Evolutionary conservation across 805 yeast genomes (phyloP).

Genomic region (Lipomyces chichibuensis): DNA sequence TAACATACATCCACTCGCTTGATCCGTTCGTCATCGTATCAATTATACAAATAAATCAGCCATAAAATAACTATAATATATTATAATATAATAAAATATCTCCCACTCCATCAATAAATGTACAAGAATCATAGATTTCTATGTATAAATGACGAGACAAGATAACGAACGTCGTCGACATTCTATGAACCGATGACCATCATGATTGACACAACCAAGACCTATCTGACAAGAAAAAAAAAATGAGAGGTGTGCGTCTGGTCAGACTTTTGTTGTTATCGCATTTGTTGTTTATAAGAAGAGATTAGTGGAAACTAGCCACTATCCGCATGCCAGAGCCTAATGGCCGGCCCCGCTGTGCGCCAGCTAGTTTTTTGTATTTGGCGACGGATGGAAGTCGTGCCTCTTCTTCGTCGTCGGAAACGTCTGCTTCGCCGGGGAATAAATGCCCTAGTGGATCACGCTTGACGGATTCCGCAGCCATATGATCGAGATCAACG

Average conservation of each 20-base stretch:
- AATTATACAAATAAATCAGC: not conserved
- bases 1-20: not conserved
- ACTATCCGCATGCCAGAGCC: conserved; percentile 33
- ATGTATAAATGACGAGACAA: not conserved
- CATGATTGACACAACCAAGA: not conserved
- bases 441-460: conserved; percentile 36
- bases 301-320: conserved; percentile 20
- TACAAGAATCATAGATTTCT: not conserved
- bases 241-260: not conserved
- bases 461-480: conserved; percentile 32
- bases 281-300: not conserved
- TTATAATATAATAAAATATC: not conserved
- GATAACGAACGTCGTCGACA: not conserved
- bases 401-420: conserved; percentile 19
- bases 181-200: not conserved
- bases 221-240: not conserved
- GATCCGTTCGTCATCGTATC: not conserved
- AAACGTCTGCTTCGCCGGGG: conserved; percentile 37
- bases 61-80: not conserved
- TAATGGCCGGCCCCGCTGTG: conserved; percentile 18
- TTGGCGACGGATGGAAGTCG: conserved; percentile 32
- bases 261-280: not conserved
- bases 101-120: not conserved
- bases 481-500: conserved; percentile 30
- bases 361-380: conserved; percentile 17